phyloP scores from a whole-genome alignment of 1,284 basidiomycete species.

The Leccinum subrobustum region DNA sequence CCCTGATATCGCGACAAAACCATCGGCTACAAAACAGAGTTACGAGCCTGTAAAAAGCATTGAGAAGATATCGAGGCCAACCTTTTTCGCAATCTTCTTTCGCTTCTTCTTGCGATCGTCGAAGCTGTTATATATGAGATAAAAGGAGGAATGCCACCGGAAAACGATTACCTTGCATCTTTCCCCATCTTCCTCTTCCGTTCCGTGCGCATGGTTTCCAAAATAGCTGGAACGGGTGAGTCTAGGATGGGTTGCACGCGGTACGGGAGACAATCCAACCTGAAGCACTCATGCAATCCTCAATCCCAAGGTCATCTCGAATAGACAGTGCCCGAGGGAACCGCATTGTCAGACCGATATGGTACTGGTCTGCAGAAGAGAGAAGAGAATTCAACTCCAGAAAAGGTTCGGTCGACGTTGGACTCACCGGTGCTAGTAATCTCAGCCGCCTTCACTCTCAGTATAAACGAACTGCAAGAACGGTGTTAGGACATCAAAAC shows the following conservation, averaged over 20 bases:
- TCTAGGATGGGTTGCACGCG: not conserved
- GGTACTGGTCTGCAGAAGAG: slow-evolving; percentile 58
- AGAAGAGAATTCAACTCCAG: not conserved
- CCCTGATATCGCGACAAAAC: slow-evolving; percentile 68
- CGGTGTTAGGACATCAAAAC: not conserved
- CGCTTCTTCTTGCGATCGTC: slow-evolving; percentile 59
- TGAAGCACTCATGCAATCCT: slow-evolving; percentile 68
- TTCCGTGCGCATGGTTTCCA: slow-evolving; percentile 59
- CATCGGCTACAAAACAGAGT: slow-evolving; percentile 40
- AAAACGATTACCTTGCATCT: slow-evolving; percentile 45
- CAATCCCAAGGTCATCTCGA: slow-evolving; percentile 66
- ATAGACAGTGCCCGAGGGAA: slow-evolving; percentile 86
- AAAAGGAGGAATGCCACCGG: slow-evolving; percentile 1
- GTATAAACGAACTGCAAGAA: slow-evolving; percentile 70
- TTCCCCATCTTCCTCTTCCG: slow-evolving; percentile 72
- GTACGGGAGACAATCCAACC: slow-evolving; percentile 39
- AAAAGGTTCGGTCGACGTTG: not conserved
- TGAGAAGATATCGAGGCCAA: slow-evolving; percentile 13
- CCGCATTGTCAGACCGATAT: slow-evolving; percentile 76
- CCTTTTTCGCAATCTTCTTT: slow-evolving; percentile 57
- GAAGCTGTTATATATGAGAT: slow-evolving; percentile 37
- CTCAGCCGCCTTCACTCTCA: slow-evolving; percentile 90
- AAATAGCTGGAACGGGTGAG: slow-evolving; percentile 36
- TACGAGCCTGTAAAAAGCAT: not conserved
- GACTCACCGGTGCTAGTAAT: slow-evolving; percentile 67